Base-by-base conservation (phyloP, 2,329 filamentous ascomycete genomes). In the Cordyceps fumosorosea region DNA sequence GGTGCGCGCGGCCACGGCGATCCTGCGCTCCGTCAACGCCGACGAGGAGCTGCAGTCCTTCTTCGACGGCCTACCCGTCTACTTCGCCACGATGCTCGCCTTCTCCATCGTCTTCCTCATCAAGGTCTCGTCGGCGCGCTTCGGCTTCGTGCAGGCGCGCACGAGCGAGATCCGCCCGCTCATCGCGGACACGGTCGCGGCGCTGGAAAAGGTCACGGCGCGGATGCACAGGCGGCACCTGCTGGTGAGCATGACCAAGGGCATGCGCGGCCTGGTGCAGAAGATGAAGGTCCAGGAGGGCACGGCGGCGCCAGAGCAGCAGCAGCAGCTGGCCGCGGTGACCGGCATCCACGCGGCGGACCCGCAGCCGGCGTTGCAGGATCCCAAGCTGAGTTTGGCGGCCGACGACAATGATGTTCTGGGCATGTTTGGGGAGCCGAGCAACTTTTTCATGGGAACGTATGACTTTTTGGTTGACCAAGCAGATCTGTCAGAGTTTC, bases 41-140 rank as follows among this genome's bases (percentile, higher is more conserved):
- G 61, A 63, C 32, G 55, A 58, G 26, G 54, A 63, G 42, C n/a
- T 63, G 16, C 61, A 58, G 40, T 54, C 61, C 22, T 63, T 63
- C 42, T 58, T 63, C 14, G 56, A 63, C 42, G 62, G 62, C 20
- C 51, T 63, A 40, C 51, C 62, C 22, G 54, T 63, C 10, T 63
- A 63, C 34, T 59, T 60, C 40, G 62, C 51, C 32, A 55, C 56
- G 56, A 59, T 60, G 51, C 45, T 63, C 24, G 56, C 56, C 34
- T 58, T 59, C 32, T 52, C 56, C n/a, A 45, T 55, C 26, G 59
- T 62, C 6, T 62, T 62, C 34, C 45, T 62, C 14, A 52, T 62
- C 52, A 62, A 62, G 7, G 59, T 62, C 11, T 62, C 59, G 6
- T 40, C 59, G 24, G 56, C 48, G n/a, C 56, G 56, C 45, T 56